Evolutionary conservation across 805 yeast species (phyloP).

Genomic region (Kodamaea sagamina): DNA sequence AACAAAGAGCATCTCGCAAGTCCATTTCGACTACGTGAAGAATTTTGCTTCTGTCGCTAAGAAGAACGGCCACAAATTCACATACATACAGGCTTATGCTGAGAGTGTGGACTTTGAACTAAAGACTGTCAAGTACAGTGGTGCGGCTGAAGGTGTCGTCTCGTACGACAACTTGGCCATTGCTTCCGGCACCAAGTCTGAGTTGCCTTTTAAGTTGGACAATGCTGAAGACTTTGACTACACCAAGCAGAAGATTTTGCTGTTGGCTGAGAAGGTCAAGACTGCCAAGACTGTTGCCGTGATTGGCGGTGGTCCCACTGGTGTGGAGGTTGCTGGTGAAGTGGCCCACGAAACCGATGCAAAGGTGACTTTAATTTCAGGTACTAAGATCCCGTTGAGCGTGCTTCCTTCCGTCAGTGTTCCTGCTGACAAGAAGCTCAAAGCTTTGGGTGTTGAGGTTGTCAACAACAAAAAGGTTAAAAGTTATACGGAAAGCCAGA

Average conservation of each 20-base stretch:
- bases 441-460: slow-evolving; percentile 24
- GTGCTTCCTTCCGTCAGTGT: slow-evolving; percentile 15
- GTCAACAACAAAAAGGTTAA: slow-evolving; percentile 22
- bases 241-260: slow-evolving; percentile 19
- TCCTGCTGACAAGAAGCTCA: slow-evolving; percentile 20
- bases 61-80: slow-evolving; percentile 15
- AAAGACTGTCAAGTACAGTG: slow-evolving; percentile 20
- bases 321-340: slow-evolving; percentile 42
- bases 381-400: slow-evolving; percentile 21
- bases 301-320: slow-evolving; percentile 39
- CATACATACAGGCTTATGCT: slow-evolving; percentile 29
- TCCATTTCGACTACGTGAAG: slow-evolving; percentile 22
- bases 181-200: slow-evolving; percentile 35
- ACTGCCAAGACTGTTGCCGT: slow-evolving; percentile 33
- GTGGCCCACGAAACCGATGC: slow-evolving; percentile 23
- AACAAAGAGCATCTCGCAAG: slow-evolving; percentile 20
- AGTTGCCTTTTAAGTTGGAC: slow-evolving; percentile 27
- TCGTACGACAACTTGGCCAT: slow-evolving; percentile 35
- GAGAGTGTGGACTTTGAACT: slow-evolving; percentile 27
- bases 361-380: slow-evolving; percentile 30
- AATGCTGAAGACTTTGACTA: slow-evolving; percentile 16
- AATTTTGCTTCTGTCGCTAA: slow-evolving; percentile 19
- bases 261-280: slow-evolving; percentile 19
- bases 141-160: slow-evolving; percentile 11
- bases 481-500: slow-evolving; percentile 10